Evolutionary conservation across 805 yeast species (phyloP).

Genomic region (Candida parachauliodes): DNA sequence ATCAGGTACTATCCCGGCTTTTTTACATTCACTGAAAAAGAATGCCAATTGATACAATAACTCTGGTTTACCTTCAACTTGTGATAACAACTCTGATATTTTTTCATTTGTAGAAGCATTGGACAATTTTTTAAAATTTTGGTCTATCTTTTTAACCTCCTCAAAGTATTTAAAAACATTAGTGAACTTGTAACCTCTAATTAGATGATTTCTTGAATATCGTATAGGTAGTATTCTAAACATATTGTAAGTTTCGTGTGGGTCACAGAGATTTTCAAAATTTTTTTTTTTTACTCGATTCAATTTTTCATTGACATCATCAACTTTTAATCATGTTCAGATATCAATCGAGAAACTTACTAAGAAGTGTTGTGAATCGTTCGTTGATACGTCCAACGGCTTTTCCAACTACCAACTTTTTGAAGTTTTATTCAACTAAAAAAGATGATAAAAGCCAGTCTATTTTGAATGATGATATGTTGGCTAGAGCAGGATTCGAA

Average conservation of each 20-base stretch:
- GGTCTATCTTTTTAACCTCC: conserved; percentile 1
- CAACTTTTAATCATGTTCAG: conserved; percentile 10
- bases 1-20: conserved; percentile 22
- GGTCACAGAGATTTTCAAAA: too few relatives aligned
- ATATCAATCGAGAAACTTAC: conserved; percentile 8
- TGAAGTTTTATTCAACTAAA: conserved; percentile 7
- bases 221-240: conserved; percentile 5
- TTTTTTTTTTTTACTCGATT: conserved; percentile 1
- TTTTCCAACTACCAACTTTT: neutral
- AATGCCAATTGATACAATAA: conserved; percentile 25
- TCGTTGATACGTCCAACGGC: neutral
- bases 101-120: conserved; percentile 17
- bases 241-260: too few relatives aligned
- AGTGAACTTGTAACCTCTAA: neutral
- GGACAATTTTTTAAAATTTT: neutral
- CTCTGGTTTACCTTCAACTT: conserved; percentile 24
- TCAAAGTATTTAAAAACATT: conserved; percentile 1
- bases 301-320: conserved; percentile 3
- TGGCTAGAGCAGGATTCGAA: conserved; percentile 83
- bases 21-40: conserved; percentile 29
- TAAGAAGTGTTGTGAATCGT: conserved; percentile 1
- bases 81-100: conserved; percentile 20
- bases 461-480: conserved; percentile 74
- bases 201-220: neutral
- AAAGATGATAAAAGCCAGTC: conserved; percentile 10